phyloP scores from a whole-genome alignment of 208 protist species.

The Leishmania guyanensis region DNA sequence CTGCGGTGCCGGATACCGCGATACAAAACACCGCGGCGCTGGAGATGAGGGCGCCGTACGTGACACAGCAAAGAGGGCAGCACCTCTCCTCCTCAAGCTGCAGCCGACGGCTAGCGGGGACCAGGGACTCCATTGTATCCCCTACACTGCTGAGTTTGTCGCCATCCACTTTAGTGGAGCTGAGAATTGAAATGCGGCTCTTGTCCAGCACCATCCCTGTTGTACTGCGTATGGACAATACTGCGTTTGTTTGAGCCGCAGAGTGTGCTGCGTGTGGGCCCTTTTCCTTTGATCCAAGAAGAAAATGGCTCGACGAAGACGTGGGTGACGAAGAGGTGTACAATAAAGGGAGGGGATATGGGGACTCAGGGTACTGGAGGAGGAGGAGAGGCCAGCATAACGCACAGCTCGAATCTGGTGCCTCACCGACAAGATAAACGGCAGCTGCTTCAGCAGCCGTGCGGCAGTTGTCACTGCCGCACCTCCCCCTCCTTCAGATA shows the following conservation, averaged over 20 bases:
- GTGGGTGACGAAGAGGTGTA: not conserved
- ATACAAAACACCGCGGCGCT: constrained; percentile 53
- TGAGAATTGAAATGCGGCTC: constrained; percentile 82
- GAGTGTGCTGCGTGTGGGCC: not conserved
- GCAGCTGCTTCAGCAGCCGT: too few relatives aligned
- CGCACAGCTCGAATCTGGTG: not conserved
- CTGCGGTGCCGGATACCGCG: constrained; percentile 39
- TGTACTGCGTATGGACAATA: not conserved
- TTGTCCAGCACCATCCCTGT: constrained; percentile 52
- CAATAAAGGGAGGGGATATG: not conserved
- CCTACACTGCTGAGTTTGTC: constrained; percentile 51
- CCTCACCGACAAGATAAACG: not conserved
- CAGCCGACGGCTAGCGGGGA: constrained; percentile 31
- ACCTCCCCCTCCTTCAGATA: not conserved
- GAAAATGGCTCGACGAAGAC: not conserved
- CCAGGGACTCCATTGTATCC: constrained; percentile 35
- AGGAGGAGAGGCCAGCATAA: not conserved
- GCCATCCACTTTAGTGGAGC: constrained; percentile 68
- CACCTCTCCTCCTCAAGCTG: constrained; percentile 41
- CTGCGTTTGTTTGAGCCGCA: not conserved
- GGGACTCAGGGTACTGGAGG: too few relatives aligned
- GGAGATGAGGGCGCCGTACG: constrained; percentile 67
- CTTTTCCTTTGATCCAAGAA: not conserved
- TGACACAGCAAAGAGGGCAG: constrained; percentile 79
- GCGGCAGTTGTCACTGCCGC: not conserved